A percentile compares a stretch with the other conserved stretches of the same genome.
Evolutionary conservation across 1,284 basidiomycete species (phyloP).

Genomic region (Sporisorium graminicola): DNA sequence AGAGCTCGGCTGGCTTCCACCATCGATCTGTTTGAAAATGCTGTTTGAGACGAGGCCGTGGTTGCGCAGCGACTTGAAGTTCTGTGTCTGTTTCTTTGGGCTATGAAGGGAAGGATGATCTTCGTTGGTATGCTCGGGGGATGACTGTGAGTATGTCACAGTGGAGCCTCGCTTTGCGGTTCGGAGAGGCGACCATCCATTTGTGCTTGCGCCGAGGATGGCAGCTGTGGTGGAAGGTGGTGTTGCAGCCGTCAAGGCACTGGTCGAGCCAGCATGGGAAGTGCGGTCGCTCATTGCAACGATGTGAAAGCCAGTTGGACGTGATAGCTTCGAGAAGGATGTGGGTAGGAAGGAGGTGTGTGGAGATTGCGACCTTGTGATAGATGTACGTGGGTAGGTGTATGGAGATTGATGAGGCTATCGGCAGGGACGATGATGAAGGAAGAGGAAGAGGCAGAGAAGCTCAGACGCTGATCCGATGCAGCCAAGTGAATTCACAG

Average conservation of each 20-base stretch:
- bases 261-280: constrained; percentile 14
- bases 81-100: constrained; percentile 47
- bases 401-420: neutral
- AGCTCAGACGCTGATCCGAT: neutral
- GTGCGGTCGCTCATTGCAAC: constrained; percentile 38
- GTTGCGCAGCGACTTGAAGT: constrained; percentile 54
- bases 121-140: constrained; percentile 29
- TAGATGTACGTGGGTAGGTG: too few species aligned
- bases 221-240: constrained; percentile 53
- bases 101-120: constrained; percentile 47
- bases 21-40: constrained; percentile 56
- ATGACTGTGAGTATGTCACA: constrained; percentile 32
- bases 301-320: neutral
- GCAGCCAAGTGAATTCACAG: neutral
- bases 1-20: constrained; percentile 21
- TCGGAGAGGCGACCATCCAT: constrained; percentile 60
- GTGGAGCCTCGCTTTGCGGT: constrained; percentile 32
- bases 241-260: constrained; percentile 17
- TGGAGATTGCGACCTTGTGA: neutral
- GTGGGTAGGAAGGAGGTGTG: neutral
- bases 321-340: neutral
- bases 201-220: constrained; percentile 60
- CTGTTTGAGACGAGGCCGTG: constrained; percentile 64
- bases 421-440: neutral
- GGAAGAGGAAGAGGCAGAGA: neutral